phyloP scores from a whole-genome alignment of 163 green algal genomes.

The Smithsoniella earleae region DNA sequence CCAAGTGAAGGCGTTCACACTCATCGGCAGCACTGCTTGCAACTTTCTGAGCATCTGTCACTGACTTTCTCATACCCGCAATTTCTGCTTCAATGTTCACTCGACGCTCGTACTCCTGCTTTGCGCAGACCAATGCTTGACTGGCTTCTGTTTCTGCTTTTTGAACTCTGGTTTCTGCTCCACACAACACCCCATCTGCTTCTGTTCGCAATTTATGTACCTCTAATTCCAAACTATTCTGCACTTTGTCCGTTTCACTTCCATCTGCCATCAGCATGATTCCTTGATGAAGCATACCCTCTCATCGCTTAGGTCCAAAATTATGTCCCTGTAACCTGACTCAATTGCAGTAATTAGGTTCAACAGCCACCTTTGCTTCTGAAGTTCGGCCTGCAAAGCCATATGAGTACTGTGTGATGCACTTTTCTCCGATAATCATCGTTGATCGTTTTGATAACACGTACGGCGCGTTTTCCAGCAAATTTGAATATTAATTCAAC shows the following conservation, averaged over 20 bases:
- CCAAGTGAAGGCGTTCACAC: background rate
- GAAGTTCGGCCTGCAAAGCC: background rate
- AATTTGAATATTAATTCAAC: background rate
- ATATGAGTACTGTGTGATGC: too few relatives aligned
- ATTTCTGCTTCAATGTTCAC: constrained; percentile 13
- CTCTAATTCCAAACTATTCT: too few relatives aligned
- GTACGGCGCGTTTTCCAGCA: background rate
- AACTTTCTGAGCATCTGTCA: background rate
- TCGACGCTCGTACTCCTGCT: too few relatives aligned
- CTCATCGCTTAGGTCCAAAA: constrained; percentile 12
- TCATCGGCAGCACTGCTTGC: background rate
- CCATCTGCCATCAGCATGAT: too few relatives aligned
- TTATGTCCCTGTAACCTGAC: background rate
- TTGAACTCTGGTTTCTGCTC: too few relatives aligned
- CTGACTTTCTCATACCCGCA: background rate
- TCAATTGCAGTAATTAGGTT: constrained; percentile 2
- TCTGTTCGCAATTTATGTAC: too few relatives aligned
- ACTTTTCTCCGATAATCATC: too few relatives aligned
- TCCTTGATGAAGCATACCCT: background rate
- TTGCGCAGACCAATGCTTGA: too few relatives aligned
- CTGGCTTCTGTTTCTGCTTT: too few relatives aligned
- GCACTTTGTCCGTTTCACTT: too few relatives aligned
- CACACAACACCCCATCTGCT: too few relatives aligned
- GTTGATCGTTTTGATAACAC: too few relatives aligned
- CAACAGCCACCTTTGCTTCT: constrained; percentile 2